Percentiles rank a stretch among this genome's conserved stretches.
Evolutionary conservation across 1,284 basidiomycete species (phyloP).

Genomic region (Apiotrichum veenhuisii): DNA sequence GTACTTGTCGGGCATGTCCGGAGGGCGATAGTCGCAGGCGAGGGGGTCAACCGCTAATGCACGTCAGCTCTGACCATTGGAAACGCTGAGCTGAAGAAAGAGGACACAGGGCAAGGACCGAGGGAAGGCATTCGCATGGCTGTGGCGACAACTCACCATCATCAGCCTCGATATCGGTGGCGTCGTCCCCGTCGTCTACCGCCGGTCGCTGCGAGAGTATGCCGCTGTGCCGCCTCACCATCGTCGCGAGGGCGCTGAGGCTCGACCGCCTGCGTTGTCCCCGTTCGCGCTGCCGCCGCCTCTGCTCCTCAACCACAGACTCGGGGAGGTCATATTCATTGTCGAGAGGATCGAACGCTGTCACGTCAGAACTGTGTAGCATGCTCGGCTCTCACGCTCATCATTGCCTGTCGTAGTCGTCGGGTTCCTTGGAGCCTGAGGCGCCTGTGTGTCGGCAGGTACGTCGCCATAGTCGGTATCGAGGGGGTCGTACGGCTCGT

Average conservation of each 20-base stretch:
- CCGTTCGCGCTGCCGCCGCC: background rate
- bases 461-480: background rate
- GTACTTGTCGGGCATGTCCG: background rate
- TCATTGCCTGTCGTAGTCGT: background rate
- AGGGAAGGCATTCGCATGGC: background rate
- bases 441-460: background rate
- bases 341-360: conserved; percentile 1
- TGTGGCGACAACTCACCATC: conserved; percentile 1
- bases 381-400: background rate
- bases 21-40: background rate
- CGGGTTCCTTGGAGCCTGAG: too few relatives aligned
- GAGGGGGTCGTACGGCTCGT: conserved; percentile 1
- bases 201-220: background rate
- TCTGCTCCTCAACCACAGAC: background rate
- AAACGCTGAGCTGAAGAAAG: background rate
- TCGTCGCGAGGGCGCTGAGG: background rate
- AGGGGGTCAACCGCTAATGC: background rate
- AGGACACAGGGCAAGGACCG: too few relatives aligned
- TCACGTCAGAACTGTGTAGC: too few relatives aligned
- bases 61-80: too few relatives aligned
- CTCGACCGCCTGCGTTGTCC: background rate
- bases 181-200: background rate
- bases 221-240: background rate
- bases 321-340: background rate
- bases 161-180: background rate